These are phyloP conservation scores for Cairneyella variabilis DNA, from an alignment of 495 filamentous ascomycete genomes.

Conservation along the genomic window DNA sequence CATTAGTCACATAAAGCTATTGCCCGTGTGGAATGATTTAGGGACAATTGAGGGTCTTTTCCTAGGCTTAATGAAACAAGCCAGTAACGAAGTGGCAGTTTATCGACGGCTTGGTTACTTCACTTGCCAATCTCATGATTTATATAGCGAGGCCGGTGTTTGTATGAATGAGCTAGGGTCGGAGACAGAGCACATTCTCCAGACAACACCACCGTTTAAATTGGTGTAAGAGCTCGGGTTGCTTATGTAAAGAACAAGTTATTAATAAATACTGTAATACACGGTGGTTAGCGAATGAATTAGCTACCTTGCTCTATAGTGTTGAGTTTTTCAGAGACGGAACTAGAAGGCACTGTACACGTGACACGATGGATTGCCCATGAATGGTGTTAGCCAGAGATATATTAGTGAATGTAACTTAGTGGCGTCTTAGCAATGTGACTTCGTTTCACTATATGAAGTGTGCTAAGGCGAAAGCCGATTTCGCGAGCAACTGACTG, in stretches of 20 bases:
- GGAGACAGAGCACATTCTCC: background rate
- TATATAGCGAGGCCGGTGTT: background rate
- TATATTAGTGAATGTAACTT: too few species aligned
- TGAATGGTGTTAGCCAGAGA: too few species aligned
- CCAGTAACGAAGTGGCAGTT: background rate
- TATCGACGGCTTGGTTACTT: constrained; percentile 1
- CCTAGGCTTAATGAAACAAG: background rate
- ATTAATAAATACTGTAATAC: background rate
- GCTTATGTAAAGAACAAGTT: background rate
- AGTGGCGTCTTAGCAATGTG: too few species aligned
- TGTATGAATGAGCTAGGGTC: background rate
- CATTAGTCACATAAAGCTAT: background rate
- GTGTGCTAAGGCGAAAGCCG: too few species aligned
- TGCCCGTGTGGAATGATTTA: background rate
- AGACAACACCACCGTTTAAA: background rate
- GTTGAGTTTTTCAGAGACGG: too few species aligned
- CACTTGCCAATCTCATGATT: background rate
- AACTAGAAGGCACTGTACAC: too few species aligned
- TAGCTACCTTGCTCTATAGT: too few species aligned
- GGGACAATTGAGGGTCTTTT: background rate
- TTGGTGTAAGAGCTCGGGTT: background rate
- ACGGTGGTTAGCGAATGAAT: too few species aligned
- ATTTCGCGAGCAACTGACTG: too few species aligned
- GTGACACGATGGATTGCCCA: too few species aligned
- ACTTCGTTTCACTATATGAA: too few species aligned